Base-by-base conservation (phyloP, 257 asterid genomes). In the Scutellaria baicalensis region DNA sequence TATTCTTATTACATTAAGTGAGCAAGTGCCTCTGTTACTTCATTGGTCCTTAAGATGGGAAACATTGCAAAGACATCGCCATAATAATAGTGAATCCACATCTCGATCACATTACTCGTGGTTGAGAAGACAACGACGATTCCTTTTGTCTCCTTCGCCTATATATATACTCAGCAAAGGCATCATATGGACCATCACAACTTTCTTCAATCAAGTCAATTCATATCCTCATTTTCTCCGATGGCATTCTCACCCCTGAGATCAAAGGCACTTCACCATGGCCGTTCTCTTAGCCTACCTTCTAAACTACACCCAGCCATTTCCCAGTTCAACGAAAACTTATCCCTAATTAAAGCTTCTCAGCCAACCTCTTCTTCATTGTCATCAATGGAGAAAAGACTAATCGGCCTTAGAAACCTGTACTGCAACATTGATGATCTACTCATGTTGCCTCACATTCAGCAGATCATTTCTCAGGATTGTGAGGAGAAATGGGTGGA, bases 241-340 rank as follows among this genome's bases (percentile, higher is more conserved):
- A 80, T 76, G 88, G 75, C 81, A 51, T 40, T 79, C 59, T 77
- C 85, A 18, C 85, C 83, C 68, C 66, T 75, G 78, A 79, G 81
- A 70, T 71, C 79, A 3, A 80, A 79, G 55, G 56, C 81, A 62
- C 67, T 54, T 21, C 57, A 54, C 16, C 81, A 80, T 16, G 73
- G 78, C 68, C 86, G 82, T 40, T 82, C 84, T 45, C 71, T 83
- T 6, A 85, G 88, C 66, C 69, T 85, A 10, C 86, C 84, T 42
- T 69, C 83, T 6, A 17, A 31, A 50, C 55, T 60, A 18, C 70
- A 60, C 3, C 71, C 79, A 0, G 5, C 71, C 64, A 5, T 52
- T 27, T 74, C 78, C 40, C 82, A 78, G 9, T 80, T 84, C 8
- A 63, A 71, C 11, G 77, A 80, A 0, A 56, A 47, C 43, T 12